Percentiles rank a stretch among this genome's conserved stretches.
Conservation (phyloP, 371 early-diverging fungal species). For the Apophysomyces sp. region DNA sequence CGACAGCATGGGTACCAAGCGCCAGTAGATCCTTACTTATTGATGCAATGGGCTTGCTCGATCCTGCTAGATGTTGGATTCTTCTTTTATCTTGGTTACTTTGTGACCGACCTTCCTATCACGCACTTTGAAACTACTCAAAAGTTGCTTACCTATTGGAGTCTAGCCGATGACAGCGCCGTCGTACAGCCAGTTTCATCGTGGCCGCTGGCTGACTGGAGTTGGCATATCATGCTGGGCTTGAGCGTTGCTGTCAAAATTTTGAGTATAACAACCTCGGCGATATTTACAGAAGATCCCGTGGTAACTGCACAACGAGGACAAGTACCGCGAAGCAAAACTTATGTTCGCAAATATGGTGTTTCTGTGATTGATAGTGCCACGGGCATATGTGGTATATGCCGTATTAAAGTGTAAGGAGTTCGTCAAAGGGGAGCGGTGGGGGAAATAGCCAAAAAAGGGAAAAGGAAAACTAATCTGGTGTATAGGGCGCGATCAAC, state of each 20-base stretch:
- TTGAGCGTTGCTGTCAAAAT: constrained; percentile 31
- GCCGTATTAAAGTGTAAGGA: constrained; percentile 58
- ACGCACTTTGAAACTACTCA: not conserved
- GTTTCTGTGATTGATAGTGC: constrained; percentile 67
- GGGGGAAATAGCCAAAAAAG: not conserved
- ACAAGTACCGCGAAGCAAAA: constrained; percentile 54
- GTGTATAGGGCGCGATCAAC: constrained; percentile 35
- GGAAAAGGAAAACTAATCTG: not conserved
- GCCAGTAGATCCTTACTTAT: constrained; percentile 58
- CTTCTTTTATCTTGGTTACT: constrained; percentile 40
- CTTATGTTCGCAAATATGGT: constrained; percentile 65
- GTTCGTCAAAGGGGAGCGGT: not conserved
- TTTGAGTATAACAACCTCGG: constrained; percentile 45
- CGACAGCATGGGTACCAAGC: constrained; percentile 58
- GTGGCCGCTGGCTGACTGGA: constrained; percentile 18
- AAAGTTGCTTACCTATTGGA: not conserved
- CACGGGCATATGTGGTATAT: constrained; percentile 68
- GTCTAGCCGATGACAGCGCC: not conserved
- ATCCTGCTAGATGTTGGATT: constrained; percentile 41
- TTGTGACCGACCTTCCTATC: constrained; percentile 9
- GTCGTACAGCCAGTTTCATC: not conserved
- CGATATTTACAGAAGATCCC: constrained; percentile 54
- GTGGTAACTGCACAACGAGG: constrained; percentile 34
- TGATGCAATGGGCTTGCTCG: constrained; percentile 52
- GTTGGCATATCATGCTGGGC: constrained; percentile 26